These are phyloP conservation scores for Candida silvatica DNA, from an alignment of 805 yeast species.

Conservation along the genomic window DNA sequence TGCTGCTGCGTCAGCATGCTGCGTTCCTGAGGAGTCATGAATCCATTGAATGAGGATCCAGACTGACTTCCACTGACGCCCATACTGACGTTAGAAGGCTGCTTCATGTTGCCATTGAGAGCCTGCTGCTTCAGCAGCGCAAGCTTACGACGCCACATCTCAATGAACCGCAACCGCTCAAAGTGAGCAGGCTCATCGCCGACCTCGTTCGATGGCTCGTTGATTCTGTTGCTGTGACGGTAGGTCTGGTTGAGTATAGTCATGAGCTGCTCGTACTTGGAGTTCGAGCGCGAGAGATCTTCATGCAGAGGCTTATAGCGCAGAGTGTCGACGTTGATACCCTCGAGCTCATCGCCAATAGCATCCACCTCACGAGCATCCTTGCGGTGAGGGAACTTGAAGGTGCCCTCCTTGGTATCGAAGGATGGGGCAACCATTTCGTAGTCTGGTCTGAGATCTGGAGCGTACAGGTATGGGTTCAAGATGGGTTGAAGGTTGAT, in stretches of 20 bases:
- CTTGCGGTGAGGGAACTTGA: slow-evolving; percentile 30
- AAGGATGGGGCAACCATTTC: slow-evolving; percentile 35
- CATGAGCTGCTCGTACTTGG: slow-evolving; percentile 91
- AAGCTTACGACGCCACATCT: slow-evolving; percentile 69
- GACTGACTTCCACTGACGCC: background rate
- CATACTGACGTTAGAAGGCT: background rate
- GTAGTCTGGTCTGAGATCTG: slow-evolving; percentile 33
- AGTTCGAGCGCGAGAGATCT: slow-evolving; percentile 63
- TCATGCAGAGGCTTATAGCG: slow-evolving; percentile 43
- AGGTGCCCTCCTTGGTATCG: slow-evolving; percentile 20
- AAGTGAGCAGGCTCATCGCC: slow-evolving; percentile 44
- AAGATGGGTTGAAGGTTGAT: slow-evolving; percentile 66
- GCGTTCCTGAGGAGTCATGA: slow-evolving; percentile 21
- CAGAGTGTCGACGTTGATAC: slow-evolving; percentile 16
- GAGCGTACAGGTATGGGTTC: slow-evolving; percentile 52
- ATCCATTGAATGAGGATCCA: slow-evolving; percentile 18
- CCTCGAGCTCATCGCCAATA: slow-evolving; percentile 12
- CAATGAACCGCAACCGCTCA: slow-evolving; percentile 80
- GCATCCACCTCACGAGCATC: slow-evolving; percentile 22
- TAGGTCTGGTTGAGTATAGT: slow-evolving; percentile 46
- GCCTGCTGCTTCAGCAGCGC: slow-evolving; percentile 39
- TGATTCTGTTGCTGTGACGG: slow-evolving; percentile 23
- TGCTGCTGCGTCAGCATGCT: slow-evolving; percentile 21
- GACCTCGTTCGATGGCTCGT: slow-evolving; percentile 9
- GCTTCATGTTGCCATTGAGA: slow-evolving; percentile 20